Evolutionary conservation across 495 filamentous ascomycete genomes (phyloP), one percentile per base, ranked within the genome.

Genomic region (Haplographium delicatum): DNA sequence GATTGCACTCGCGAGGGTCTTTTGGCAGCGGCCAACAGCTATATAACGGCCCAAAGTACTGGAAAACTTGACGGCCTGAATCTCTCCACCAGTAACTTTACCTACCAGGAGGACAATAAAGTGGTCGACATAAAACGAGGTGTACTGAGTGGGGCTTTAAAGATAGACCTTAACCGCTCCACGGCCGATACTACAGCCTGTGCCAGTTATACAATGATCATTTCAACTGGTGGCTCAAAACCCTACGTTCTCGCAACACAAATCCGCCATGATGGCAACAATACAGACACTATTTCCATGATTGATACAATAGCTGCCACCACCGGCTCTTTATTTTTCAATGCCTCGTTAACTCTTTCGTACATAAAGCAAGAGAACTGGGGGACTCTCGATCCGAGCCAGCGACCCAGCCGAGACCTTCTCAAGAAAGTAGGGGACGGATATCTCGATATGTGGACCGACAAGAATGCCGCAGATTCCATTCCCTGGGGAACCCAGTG

Each of bases 201-300:
- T 22, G 39, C 39, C 25, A 35, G 23, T 27, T 51, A 51, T 22
- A 51, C 40, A 38, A 27, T 51, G 27, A 43, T 51, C 25, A 45
- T 51, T n/a, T 34, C 49, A 7, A 4, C 23, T 10, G 30, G 10
- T 20, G 40, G 40, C 30, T 20, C 38, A n/a, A 37, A 24, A 35
- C 50, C 50, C 6, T 52, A 43, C 15, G 50, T 52, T 1, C 30
- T 52, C 5, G 50, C 26, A 3, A 52, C 50, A 11, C 50, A 52
- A 39, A 45, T 52, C 15, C 50, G 35, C 0, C 33, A 44, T 19
- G 26, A 52, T 19, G 41, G 31, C 9, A 37, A 52, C 30, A 23
- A 45, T n/a, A 39, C 42, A 5, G 28, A 20, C 30, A 42, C 50
- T 1, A 45, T 52, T 20, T 2, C 39, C n/a, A 38, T 33, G 23